phyloP scores from a whole-genome alignment of 495 filamentous ascomycete species.

The Penicillium paxilli region DNA sequence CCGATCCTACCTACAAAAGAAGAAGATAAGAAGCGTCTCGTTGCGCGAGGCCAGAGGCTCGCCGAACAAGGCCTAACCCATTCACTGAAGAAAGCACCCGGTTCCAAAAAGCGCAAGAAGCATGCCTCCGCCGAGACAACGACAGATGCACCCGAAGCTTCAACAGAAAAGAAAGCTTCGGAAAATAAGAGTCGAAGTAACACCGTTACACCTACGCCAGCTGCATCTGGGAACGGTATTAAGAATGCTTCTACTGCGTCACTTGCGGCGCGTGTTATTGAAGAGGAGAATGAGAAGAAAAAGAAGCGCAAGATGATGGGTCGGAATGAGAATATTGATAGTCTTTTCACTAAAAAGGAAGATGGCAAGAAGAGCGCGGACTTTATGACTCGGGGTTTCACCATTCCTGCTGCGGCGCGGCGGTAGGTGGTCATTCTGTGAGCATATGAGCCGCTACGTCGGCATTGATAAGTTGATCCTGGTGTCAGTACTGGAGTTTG shows the following conservation, averaged over 20 bases:
- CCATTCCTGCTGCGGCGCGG: conserved; percentile 50
- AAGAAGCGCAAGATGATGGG: conserved; percentile 72
- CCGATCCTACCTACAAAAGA: conserved; percentile 73
- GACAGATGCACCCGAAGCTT: conserved; percentile 3
- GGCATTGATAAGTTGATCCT: background rate
- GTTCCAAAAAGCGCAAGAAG: conserved; percentile 72
- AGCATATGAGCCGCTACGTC: background rate
- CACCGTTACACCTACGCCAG: conserved; percentile 31
- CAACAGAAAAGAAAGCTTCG: conserved; percentile 3
- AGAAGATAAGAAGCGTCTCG: conserved; percentile 67
- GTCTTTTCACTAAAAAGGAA: conserved; percentile 62
- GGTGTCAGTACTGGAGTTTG: conserved; percentile 2
- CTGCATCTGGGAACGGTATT: conserved; percentile 54
- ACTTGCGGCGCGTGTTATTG: conserved; percentile 79
- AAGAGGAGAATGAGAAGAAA: conserved; percentile 78
- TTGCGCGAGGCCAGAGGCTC: conserved; percentile 63
- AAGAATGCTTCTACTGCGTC: conserved; percentile 84
- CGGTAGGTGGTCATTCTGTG: conserved; percentile 19
- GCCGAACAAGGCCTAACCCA: conserved; percentile 75
- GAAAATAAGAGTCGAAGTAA: conserved; percentile 23
- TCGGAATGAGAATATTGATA: conserved; percentile 67
- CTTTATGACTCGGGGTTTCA: conserved; percentile 79
- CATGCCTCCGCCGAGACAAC: conserved; percentile 31
- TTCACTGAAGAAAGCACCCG: conserved; percentile 77
- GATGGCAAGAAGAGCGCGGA: conserved; percentile 57